Evolutionary conservation across 257 asterid species (phyloP).

Genomic region (Gentiana dahurica): DNA sequence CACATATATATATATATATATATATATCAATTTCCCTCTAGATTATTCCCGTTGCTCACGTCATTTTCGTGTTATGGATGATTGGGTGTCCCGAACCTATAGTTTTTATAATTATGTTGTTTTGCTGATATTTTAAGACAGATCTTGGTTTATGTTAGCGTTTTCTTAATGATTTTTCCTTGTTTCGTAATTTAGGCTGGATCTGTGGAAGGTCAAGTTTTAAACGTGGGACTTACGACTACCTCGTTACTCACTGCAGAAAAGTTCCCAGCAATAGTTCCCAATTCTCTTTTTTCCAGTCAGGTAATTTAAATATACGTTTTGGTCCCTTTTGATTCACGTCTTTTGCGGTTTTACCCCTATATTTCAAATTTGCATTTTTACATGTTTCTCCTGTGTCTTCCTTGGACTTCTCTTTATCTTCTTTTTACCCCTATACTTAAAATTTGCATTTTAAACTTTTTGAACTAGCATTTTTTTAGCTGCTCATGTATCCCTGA

Average conservation of each 20-base stretch:
- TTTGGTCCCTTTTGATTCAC: neutral
- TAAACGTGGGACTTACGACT: slow-evolving; percentile 82
- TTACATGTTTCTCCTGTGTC: neutral
- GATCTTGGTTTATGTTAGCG: neutral
- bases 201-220: slow-evolving; percentile 90
- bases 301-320: slow-evolving; percentile 38
- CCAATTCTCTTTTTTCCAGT: slow-evolving; percentile 86
- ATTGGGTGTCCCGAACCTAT: neutral
- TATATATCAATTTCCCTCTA: too few relatives aligned
- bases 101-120: neutral
- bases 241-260: slow-evolving; percentile 82
- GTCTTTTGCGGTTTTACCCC: neutral
- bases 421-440: neutral
- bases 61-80: neutral
- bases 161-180: neutral
- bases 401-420: neutral
- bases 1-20: too few relatives aligned
- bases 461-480: too few relatives aligned
- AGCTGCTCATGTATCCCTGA: too few relatives aligned
- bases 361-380: neutral
- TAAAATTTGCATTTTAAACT: too few relatives aligned
- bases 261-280: slow-evolving; percentile 77
- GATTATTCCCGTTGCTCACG: too few relatives aligned
- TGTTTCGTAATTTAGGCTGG: slow-evolving; percentile 61
- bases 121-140: neutral